These are phyloP conservation scores for Flaveria sonorensis DNA, from an alignment of 129 eudicot species.

Conservation along the genomic window DNA sequence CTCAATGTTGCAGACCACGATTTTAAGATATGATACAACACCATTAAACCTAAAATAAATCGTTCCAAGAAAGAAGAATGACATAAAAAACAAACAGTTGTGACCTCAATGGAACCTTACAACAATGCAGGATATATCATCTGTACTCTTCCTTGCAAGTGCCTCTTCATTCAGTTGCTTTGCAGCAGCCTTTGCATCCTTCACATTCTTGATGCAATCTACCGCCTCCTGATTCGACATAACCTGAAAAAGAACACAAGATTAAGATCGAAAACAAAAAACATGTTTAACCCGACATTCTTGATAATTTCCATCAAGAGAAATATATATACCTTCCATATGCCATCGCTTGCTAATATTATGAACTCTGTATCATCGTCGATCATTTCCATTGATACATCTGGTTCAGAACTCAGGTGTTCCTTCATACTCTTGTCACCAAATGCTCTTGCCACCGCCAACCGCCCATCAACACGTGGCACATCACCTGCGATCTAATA, in stretches of 20 bases:
- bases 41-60: constrained; percentile 6
- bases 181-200: constrained; percentile 81
- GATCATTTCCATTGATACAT: constrained; percentile 51
- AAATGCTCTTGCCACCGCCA: constrained; percentile 98
- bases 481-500: constrained; percentile 75
- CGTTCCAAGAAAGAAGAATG: background rate
- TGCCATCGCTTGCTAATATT: constrained; percentile 91
- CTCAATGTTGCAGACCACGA: background rate
- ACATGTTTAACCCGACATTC: background rate
- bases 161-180: constrained; percentile 77
- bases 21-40: background rate
- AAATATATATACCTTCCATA: constrained; percentile 72
- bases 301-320: background rate
- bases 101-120: constrained; percentile 63
- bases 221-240: constrained; percentile 95
- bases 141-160: constrained; percentile 77
- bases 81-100: background rate
- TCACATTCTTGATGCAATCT: constrained; percentile 63
- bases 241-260: constrained; percentile 46
- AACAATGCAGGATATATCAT: constrained; percentile 94
- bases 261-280: background rate
- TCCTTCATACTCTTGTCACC: constrained; percentile 95
- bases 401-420: constrained; percentile 93
- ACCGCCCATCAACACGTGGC: constrained; percentile 94
- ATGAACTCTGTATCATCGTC: constrained; percentile 63